Evolutionary conservation across 73 alveolate genomes (phyloP).

Genomic region (Breviolum minutum): DNA sequence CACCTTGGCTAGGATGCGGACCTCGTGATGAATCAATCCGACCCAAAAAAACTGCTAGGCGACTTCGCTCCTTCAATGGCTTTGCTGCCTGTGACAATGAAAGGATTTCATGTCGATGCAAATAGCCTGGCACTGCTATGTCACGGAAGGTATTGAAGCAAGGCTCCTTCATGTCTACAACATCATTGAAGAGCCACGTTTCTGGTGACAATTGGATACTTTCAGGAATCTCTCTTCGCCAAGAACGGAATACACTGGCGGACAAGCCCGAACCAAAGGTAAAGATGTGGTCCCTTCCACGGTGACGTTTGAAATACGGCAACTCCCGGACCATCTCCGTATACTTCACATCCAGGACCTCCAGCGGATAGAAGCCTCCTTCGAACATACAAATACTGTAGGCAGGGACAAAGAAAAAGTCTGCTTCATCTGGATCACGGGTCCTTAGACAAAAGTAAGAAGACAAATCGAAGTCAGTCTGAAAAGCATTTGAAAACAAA

Average conservation of each 20-base stretch:
- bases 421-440: conserved; percentile 62
- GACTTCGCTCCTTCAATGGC: conserved; percentile 51
- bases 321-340: conserved; percentile 52
- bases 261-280: conserved; percentile 94
- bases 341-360: conserved; percentile 26
- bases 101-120: conserved; percentile 80
- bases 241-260: conserved; percentile 74
- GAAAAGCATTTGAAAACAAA: neutral
- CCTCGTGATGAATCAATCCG: conserved; percentile 82
- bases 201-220: conserved; percentile 70
- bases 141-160: conserved; percentile 92
- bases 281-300: conserved; percentile 81
- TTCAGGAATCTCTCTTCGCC: conserved; percentile 86
- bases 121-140: conserved; percentile 86
- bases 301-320: conserved; percentile 57
- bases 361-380: conserved; percentile 65
- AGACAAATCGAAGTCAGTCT: neutral
- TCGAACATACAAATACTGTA: conserved; percentile 94
- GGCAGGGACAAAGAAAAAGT: conserved; percentile 93
- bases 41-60: conserved; percentile 72
- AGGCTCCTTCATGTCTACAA: conserved; percentile 90
- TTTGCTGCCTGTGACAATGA: conserved; percentile 37
- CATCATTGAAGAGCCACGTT: conserved; percentile 91
- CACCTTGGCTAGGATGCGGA: conserved; percentile 84
- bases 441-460: neutral